A percentile compares a stretch with the other conserved stretches of the same genome.
These are phyloP conservation scores for Gigaspora rosea DNA, from an alignment of 192 early-diverging fungal genomes.

Conservation along the genomic window DNA sequence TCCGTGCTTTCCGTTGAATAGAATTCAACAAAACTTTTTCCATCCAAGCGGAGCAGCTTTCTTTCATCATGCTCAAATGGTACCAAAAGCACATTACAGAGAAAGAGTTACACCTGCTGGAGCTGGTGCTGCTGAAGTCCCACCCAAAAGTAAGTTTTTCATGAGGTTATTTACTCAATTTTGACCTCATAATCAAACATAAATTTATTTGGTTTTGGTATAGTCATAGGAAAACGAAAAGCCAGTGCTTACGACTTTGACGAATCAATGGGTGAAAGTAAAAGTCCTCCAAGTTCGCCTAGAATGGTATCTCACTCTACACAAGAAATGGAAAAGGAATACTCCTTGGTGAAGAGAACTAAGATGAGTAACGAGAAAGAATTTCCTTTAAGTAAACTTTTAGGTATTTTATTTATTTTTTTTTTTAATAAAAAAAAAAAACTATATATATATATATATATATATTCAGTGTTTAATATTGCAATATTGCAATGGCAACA, in stretches of 20 bases:
- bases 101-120: neutral
- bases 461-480: too few species aligned
- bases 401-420: slow-evolving; percentile 9
- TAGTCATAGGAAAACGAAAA: slow-evolving; percentile 21
- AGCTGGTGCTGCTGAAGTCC: too few species aligned
- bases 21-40: neutral
- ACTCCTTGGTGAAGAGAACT: slow-evolving; percentile 8
- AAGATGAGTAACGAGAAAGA: slow-evolving; percentile 12
- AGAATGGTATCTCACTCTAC: neutral
- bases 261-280: slow-evolving; percentile 22
- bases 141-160: too few species aligned
- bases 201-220: neutral
- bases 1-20: slow-evolving; percentile 24
- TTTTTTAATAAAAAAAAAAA: neutral
- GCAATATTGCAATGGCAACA: neutral
- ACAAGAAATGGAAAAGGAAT: slow-evolving; percentile 1
- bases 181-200: too few species aligned
- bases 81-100: neutral
- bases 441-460: too few species aligned
- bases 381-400: slow-evolving; percentile 25
- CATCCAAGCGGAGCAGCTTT: neutral
- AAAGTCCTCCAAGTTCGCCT: slow-evolving; percentile 26
- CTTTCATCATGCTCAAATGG: neutral
- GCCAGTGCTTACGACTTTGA: slow-evolving; percentile 5
- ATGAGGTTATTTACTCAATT: too few species aligned